These are phyloP conservation scores for Pseudogymnoascus pannorum DNA, from an alignment of 2,329 filamentous ascomycete genomes.

Conservation along the genomic window DNA sequence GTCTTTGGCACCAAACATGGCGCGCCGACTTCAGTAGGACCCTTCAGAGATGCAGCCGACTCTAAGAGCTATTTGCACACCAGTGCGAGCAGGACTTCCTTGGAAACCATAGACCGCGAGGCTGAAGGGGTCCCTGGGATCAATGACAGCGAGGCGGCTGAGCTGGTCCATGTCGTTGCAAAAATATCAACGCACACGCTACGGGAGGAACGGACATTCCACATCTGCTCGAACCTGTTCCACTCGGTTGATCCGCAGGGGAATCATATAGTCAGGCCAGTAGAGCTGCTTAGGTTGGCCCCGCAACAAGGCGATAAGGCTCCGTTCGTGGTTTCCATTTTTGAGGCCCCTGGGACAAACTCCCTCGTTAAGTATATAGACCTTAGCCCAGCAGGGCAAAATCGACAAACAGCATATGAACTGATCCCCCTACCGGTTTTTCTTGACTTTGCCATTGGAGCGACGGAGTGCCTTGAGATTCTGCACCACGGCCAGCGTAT, in stretches of 20 bases:
- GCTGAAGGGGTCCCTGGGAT: not conserved
- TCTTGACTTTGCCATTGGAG: constrained; percentile 84
- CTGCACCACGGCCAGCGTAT: constrained; percentile 83
- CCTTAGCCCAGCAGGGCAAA: constrained; percentile 60
- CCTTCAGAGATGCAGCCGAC: constrained; percentile 14
- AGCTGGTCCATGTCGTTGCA: constrained; percentile 55
- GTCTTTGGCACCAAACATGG: constrained; percentile 50
- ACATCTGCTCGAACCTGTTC: constrained; percentile 68
- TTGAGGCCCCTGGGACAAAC: constrained; percentile 70
- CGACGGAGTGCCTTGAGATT: constrained; percentile 77
- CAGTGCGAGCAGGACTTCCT: not conserved
- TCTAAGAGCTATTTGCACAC: not conserved
- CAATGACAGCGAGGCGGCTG: constrained; percentile 15
- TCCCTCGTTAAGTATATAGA: constrained; percentile 63
- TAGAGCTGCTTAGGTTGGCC: constrained; percentile 70
- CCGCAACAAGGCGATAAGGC: constrained; percentile 61
- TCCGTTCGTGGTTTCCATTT: constrained; percentile 71
- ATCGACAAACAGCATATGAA: constrained; percentile 18
- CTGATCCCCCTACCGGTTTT: constrained; percentile 60
- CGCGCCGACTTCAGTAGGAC: constrained; percentile 34
- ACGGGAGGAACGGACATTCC: constrained; percentile 79
- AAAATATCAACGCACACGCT: constrained; percentile 76
- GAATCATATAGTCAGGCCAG: constrained; percentile 69
- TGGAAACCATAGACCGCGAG: not conserved
- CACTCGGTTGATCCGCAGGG: constrained; percentile 64